phyloP scores from a whole-genome alignment of 352 stramenopile genomes.

The Phytophthora colocasiae region DNA sequence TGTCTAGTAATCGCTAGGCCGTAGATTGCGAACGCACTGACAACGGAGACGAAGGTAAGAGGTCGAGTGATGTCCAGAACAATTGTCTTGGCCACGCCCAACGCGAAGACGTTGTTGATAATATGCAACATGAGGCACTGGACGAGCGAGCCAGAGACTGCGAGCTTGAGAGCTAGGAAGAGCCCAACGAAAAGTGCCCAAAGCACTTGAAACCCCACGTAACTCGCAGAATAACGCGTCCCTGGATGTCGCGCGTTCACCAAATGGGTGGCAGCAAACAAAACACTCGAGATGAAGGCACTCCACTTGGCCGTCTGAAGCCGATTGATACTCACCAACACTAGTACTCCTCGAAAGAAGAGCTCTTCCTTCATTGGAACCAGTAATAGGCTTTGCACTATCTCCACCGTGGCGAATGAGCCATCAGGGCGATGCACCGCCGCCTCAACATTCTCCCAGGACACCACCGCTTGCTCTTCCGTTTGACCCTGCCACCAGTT shows the following conservation, averaged over 20 bases:
- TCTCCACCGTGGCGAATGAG: slow-evolving; percentile 13
- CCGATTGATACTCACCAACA: slow-evolving; percentile 58
- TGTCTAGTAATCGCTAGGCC: slow-evolving; percentile 26
- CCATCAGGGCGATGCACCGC: slow-evolving; percentile 14
- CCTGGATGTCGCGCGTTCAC: slow-evolving; percentile 39
- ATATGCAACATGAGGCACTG: slow-evolving; percentile 66
- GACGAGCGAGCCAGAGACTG: slow-evolving; percentile 47
- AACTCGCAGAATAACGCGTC: slow-evolving; percentile 33
- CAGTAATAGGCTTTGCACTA: slow-evolving; percentile 46
- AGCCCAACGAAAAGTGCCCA: slow-evolving; percentile 55
- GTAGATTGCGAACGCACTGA: slow-evolving; percentile 23
- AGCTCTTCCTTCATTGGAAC: slow-evolving; percentile 65
- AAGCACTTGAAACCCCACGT: slow-evolving; percentile 49
- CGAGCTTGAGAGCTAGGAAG: slow-evolving; percentile 51
- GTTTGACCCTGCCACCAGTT: slow-evolving; percentile 7
- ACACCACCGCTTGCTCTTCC: slow-evolving; percentile 22
- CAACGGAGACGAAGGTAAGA: slow-evolving; percentile 1
- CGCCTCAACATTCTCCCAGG: slow-evolving; percentile 32
- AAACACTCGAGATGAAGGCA: slow-evolving; percentile 36
- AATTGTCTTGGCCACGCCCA: slow-evolving; percentile 28
- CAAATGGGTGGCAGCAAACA: slow-evolving; percentile 65
- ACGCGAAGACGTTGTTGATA: slow-evolving; percentile 67
- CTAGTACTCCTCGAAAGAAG: slow-evolving; percentile 65
- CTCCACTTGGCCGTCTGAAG: slow-evolving; percentile 30
- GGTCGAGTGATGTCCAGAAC: slow-evolving; percentile 22